phyloP scores from a whole-genome alignment of 1,284 basidiomycete species.

The Naganishia albida region DNA sequence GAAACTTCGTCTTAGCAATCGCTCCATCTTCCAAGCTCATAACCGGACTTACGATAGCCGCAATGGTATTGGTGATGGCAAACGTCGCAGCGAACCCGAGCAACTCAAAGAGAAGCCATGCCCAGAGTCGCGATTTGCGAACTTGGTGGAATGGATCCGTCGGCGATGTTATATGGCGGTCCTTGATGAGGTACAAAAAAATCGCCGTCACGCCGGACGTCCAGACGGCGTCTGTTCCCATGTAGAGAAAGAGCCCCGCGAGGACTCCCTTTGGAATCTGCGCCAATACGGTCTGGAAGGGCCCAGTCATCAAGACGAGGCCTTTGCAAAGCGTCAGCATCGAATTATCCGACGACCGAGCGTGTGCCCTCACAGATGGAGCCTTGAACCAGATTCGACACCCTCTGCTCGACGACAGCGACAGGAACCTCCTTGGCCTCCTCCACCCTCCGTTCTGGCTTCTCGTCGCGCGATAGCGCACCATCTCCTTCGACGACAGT shows the following conservation, averaged over 20 bases:
- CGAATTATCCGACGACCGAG: no score
- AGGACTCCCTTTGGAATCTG: constrained; percentile 69
- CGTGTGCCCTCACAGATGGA: constrained; percentile 62
- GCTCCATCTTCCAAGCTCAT: not conserved
- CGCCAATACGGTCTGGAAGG: constrained; percentile 75
- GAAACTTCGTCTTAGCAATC: not conserved
- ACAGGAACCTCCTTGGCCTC: constrained; percentile 65
- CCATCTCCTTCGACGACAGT: constrained; percentile 33
- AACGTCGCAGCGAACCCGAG: constrained; percentile 86
- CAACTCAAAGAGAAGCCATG: constrained; percentile 79
- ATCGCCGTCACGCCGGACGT: constrained; percentile 83
- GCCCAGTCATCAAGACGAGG: constrained; percentile 71
- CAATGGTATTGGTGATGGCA: constrained; percentile 85
- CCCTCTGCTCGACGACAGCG: constrained; percentile 81
- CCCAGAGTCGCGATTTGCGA: constrained; percentile 70
- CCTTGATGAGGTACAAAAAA: constrained; percentile 77
- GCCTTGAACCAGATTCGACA: constrained; percentile 84
- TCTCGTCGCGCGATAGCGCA: not conserved
- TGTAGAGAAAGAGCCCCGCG: constrained; percentile 64
- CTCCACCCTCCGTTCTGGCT: not conserved
- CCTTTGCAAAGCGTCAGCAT: constrained; percentile 37
- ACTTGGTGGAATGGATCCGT: constrained; percentile 73
- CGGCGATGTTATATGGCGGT: constrained; percentile 64
- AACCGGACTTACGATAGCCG: constrained; percentile 55
- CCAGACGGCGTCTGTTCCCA: constrained; percentile 80